Percentiles rank a stretch among this genome's conserved stretches.
phyloP scores from a whole-genome alignment of 148 eudicot genomes.

The Pouteria glomerata region DNA sequence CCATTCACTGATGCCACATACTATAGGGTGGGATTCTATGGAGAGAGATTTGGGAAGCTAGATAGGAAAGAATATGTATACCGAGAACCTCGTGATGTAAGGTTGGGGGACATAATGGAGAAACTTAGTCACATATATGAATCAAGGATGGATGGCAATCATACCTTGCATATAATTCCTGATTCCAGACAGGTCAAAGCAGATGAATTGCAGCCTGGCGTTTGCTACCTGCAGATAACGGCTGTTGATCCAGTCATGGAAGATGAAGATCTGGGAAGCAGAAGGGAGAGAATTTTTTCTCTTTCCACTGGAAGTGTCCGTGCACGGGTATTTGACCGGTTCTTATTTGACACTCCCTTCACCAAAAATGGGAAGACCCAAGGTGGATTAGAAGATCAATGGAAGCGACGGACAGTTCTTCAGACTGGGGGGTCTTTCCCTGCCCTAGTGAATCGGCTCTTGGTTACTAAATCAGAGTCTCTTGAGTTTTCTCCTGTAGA shows the following conservation, averaged over 20 bases:
- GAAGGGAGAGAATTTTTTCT: slow-evolving; percentile 95
- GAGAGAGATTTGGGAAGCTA: slow-evolving; percentile 88
- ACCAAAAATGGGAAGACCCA: slow-evolving; percentile 99
- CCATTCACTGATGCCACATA: slow-evolving; percentile 98
- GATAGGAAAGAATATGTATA: slow-evolving; percentile 85
- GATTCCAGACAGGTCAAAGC: slow-evolving; percentile 98
- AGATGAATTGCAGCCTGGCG: slow-evolving; percentile 87
- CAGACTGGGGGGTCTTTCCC: slow-evolving; percentile 99
- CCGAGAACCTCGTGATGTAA: slow-evolving; percentile 93
- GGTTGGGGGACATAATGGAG: slow-evolving; percentile 99
- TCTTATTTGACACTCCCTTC: slow-evolving; percentile 96
- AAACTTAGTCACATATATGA: slow-evolving; percentile 96
- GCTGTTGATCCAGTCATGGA: slow-evolving; percentile 99
- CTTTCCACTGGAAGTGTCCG: slow-evolving; percentile 95
- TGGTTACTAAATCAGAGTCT: slow-evolving; percentile 83
- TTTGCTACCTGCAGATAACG: slow-evolving; percentile 93
- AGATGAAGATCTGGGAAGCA: slow-evolving; percentile 97
- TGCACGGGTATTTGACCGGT: slow-evolving; percentile 96
- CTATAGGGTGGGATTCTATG: slow-evolving; percentile 98
- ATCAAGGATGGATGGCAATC: slow-evolving; percentile 83
- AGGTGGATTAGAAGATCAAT: slow-evolving; percentile 97
- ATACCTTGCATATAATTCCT: slow-evolving; percentile 80
- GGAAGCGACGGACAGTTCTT: slow-evolving; percentile 94
- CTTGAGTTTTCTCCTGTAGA: slow-evolving; percentile 99
- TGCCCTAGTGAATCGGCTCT: slow-evolving; percentile 88